Percentiles rank a stretch among this genome's conserved stretches.
Conservation (phyloP, 2,329 filamentous ascomycete species). For the Aureobasidium zeae region DNA sequence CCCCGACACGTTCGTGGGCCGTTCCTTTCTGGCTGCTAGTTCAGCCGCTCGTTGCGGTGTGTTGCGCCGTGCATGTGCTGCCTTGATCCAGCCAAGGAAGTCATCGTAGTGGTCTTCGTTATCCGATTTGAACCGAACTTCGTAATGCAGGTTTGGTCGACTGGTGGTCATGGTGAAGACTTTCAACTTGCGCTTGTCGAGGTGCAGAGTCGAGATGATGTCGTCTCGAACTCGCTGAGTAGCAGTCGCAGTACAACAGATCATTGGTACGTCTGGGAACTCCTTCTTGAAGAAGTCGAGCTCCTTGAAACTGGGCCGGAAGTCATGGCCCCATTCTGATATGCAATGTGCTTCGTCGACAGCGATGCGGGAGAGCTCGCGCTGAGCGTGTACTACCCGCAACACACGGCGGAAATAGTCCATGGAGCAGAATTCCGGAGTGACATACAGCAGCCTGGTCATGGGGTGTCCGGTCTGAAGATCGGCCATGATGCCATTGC, state of each 20-base stretch:
- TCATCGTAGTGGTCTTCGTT: constrained; percentile 59
- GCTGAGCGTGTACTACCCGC: constrained; percentile 64
- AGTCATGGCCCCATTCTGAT: constrained; percentile 96
- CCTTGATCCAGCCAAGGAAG: constrained; percentile 66
- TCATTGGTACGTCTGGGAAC: constrained; percentile 79
- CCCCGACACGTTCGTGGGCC: constrained; percentile 57
- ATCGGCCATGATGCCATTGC: constrained; percentile 63
- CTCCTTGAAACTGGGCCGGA: constrained; percentile 82
- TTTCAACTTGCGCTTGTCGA: constrained; percentile 55
- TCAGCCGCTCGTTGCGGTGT: constrained; percentile 49
- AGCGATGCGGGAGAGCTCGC: constrained; percentile 76
- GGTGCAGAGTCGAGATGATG: constrained; percentile 62
- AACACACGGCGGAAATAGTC: constrained; percentile 69
- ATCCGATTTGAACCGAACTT: constrained; percentile 74
- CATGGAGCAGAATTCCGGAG: constrained; percentile 75
- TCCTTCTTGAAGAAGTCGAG: constrained; percentile 75
- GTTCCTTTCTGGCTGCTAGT: constrained; percentile 42
- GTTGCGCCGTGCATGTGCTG: constrained; percentile 61
- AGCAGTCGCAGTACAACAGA: constrained; percentile 86
- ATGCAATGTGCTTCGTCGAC: constrained; percentile 96
- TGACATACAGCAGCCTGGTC: constrained; percentile 81
- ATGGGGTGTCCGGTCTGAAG: constrained; percentile 79
- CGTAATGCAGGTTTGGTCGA: constrained; percentile 79
- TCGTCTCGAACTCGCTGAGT: constrained; percentile 73
- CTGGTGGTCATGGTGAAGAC: constrained; percentile 77